Percentiles rank a stretch among this genome's conserved stretches.
These are phyloP conservation scores for Fusarium sp. DNA, from an alignment of 2,329 filamentous ascomycete genomes.

Conservation along the genomic window DNA sequence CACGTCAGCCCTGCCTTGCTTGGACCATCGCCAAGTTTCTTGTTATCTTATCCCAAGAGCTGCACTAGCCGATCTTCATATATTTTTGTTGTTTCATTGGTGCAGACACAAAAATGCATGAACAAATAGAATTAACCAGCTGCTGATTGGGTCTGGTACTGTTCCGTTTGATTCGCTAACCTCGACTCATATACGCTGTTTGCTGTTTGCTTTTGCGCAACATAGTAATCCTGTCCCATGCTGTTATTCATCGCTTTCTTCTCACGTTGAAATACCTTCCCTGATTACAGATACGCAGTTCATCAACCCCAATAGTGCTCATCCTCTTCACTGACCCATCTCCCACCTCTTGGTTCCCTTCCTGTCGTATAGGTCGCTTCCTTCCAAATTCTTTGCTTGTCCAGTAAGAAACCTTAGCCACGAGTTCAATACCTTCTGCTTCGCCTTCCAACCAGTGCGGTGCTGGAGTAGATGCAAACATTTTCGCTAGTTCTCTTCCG, in stretches of 20 bases:
- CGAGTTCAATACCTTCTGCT: too few species aligned
- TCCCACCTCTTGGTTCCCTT: too few species aligned
- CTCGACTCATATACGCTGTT: not conserved
- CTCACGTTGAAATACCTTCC: too few species aligned
- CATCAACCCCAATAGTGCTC: too few species aligned
- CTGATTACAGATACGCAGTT: too few species aligned
- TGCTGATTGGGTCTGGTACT: not conserved
- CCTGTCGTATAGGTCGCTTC: too few species aligned
- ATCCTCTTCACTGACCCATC: too few species aligned
- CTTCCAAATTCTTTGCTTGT: not conserved
- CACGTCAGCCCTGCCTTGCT: conserved; percentile 40
- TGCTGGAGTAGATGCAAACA: conserved; percentile 16
- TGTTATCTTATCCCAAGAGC: conserved; percentile 25
- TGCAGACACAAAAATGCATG: conserved; percentile 18
- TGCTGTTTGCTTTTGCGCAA: not conserved
- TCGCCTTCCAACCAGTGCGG: not conserved
- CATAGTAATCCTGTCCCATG: too few species aligned
- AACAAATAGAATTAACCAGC: not conserved
- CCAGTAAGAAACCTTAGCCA: not conserved
- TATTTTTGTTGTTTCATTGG: conserved; percentile 28
- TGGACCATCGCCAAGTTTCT: conserved; percentile 30
- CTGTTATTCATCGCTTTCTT: too few species aligned
- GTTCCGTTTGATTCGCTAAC: not conserved
- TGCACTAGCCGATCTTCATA: conserved; percentile 26
- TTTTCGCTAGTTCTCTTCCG: not conserved